phyloP scores from a whole-genome alignment of 2,329 filamentous ascomycete species.

The Aspergillus puulaauensis region DNA sequence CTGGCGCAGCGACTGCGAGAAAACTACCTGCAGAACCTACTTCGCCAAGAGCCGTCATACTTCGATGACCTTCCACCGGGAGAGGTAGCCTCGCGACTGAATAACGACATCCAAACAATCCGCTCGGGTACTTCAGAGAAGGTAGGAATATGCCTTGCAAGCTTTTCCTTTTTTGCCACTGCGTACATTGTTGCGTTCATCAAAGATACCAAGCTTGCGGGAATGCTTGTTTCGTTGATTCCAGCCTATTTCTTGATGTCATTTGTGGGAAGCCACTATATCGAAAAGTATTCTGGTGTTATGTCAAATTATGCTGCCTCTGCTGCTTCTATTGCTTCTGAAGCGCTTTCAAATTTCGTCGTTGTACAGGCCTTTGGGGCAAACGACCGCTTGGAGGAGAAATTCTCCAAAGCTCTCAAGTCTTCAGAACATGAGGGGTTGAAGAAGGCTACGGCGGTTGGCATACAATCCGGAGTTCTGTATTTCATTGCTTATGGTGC shows the following conservation, averaged over 20 bases:
- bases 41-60: constrained; percentile 63
- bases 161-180: constrained; percentile 64
- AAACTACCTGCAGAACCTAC: constrained; percentile 57
- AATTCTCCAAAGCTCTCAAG: constrained; percentile 55
- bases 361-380: constrained; percentile 66
- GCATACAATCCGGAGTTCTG: constrained; percentile 58
- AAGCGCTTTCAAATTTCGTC: constrained; percentile 58
- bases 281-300: constrained; percentile 48
- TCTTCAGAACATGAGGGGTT: constrained; percentile 53
- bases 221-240: constrained; percentile 62
- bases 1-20: constrained; percentile 63
- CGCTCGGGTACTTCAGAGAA: constrained; percentile 70
- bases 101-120: constrained; percentile 64
- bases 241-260: constrained; percentile 63
- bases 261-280: constrained; percentile 54
- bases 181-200: constrained; percentile 67
- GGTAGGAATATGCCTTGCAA: constrained; percentile 64
- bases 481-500: constrained; percentile 68
- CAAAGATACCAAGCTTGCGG: constrained; percentile 61
- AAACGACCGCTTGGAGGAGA: constrained; percentile 57
- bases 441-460: constrained; percentile 58
- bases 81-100: constrained; percentile 62
- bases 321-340: constrained; percentile 62
- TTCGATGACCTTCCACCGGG: constrained; percentile 63
- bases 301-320: constrained; percentile 55